These are phyloP conservation scores for Globisporangium emineosum DNA, from an alignment of 352 stramenopile species.

Conservation along the genomic window DNA sequence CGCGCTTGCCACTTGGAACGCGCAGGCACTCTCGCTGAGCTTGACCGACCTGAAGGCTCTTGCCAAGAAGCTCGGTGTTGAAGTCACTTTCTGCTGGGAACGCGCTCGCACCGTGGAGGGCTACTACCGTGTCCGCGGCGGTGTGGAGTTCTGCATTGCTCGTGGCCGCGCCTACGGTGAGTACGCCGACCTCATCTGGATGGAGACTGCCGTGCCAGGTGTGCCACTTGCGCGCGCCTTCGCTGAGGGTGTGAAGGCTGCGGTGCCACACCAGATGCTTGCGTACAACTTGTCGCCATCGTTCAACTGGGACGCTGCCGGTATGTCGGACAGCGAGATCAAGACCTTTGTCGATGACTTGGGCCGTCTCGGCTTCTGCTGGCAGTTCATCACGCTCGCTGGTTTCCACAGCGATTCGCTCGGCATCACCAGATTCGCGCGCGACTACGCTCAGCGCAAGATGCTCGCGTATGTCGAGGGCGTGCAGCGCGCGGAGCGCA, in stretches of 20 bases:
- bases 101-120: constrained; percentile 94
- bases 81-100: constrained; percentile 95
- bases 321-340: constrained; percentile 94
- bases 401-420: constrained; percentile 98
- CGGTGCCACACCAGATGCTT: constrained; percentile 95
- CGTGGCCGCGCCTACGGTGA: constrained; percentile 93
- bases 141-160: constrained; percentile 97
- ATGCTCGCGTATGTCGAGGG: constrained; percentile 97
- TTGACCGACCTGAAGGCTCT: constrained; percentile 77
- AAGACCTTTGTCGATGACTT: constrained; percentile 95
- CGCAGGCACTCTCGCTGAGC: constrained; percentile 69
- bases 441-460: constrained; percentile 87
- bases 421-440: constrained; percentile 93
- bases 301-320: constrained; percentile 98
- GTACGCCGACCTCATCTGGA: constrained; percentile 98
- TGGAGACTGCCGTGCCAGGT: constrained; percentile 95
- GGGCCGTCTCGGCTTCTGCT: constrained; percentile 94
- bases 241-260: constrained; percentile 90
- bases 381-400: constrained; percentile 99
- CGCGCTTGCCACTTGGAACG: constrained; percentile 79
- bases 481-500: constrained; percentile 95
- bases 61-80: constrained; percentile 71
- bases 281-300: constrained; percentile 98
- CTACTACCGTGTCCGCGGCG: constrained; percentile 95
- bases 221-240: constrained; percentile 94